A percentile compares a stretch with the other conserved stretches of the same genome.
phyloP scores from a whole-genome alignment of 352 stramenopile species.

The Phytophthora fragariae region DNA sequence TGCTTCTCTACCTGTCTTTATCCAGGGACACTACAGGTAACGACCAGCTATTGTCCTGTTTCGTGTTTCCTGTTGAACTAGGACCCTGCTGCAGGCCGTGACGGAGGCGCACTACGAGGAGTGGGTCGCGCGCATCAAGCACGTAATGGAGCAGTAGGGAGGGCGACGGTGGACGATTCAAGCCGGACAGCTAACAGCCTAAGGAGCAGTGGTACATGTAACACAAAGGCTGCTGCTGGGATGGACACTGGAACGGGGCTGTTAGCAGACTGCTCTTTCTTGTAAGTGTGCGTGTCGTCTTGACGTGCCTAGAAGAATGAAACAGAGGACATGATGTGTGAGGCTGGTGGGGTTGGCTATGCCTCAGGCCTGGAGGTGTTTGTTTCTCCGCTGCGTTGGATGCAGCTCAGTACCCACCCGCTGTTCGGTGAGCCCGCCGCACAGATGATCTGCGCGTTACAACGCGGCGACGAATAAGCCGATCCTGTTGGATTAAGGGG shows the following conservation, averaged over 20 bases:
- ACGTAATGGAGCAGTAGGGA: constrained; percentile 36
- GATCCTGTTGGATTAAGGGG: too few species aligned
- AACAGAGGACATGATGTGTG: neutral
- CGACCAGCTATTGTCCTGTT: neutral
- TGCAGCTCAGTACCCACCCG: constrained; percentile 9
- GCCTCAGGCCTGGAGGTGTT: neutral
- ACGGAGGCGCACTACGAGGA: constrained; percentile 48
- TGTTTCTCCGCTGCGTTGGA: neutral
- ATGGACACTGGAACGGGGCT: neutral
- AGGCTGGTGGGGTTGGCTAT: neutral
- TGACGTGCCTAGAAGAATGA: constrained; percentile 10
- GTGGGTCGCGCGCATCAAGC: constrained; percentile 43
- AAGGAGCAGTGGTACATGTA: neutral
- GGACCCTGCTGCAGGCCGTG: constrained; percentile 50
- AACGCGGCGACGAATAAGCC: constrained; percentile 23
- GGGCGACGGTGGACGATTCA: constrained; percentile 1
- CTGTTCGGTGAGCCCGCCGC: neutral
- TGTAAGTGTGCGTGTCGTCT: constrained; percentile 14
- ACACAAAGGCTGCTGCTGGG: neutral
- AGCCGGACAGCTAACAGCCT: constrained; percentile 12
- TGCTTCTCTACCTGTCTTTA: constrained; percentile 33
- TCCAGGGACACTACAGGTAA: constrained; percentile 30
- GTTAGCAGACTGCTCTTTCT: constrained; percentile 7
- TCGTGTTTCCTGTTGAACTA: constrained; percentile 6
- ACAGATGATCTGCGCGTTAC: constrained; percentile 10